phyloP scores from a whole-genome alignment of 345 rosid genomes.

The Pugionium dolabratum region DNA sequence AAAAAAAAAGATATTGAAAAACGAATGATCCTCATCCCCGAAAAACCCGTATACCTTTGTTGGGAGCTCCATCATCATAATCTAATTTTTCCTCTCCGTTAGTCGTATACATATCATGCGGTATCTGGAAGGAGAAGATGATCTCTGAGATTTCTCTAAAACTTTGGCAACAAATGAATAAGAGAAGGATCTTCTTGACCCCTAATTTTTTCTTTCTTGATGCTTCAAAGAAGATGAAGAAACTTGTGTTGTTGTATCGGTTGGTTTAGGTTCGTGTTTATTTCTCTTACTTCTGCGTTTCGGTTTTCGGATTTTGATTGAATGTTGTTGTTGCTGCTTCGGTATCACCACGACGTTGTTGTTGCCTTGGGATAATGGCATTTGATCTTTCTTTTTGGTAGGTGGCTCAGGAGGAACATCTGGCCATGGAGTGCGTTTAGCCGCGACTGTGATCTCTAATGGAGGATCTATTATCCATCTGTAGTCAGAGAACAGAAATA shows the following conservation, averaged over 20 bases:
- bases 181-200: conserved; percentile 8
- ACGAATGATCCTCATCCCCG: conserved; percentile 34
- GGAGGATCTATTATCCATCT: conserved; percentile 96
- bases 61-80: conserved; percentile 25
- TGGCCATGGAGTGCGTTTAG: conserved; percentile 94
- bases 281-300: conserved; percentile 72
- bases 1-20: conserved; percentile 11
- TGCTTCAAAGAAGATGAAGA: conserved; percentile 49
- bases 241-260: conserved; percentile 38
- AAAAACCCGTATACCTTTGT: conserved; percentile 32
- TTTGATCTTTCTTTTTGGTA: conserved; percentile 42
- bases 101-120: conserved; percentile 24
- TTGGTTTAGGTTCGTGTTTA: conserved; percentile 60
- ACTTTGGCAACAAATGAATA: conserved; percentile 39
- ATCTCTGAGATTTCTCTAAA: conserved; percentile 32
- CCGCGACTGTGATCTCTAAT: conserved; percentile 76
- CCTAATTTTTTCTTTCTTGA: conserved; percentile 42
- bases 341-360: conserved; percentile 22
- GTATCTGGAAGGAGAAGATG: conserved; percentile 38
- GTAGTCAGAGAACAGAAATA: conserved; percentile 19
- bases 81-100: conserved; percentile 17
- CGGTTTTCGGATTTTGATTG: conserved; percentile 60
- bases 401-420: conserved; percentile 91
- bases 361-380: conserved; percentile 46
- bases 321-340: conserved; percentile 54